Evolutionary conservation across 495 filamentous ascomycete genomes (phyloP).

Genomic region (Podospora pseudopauciseta): DNA sequence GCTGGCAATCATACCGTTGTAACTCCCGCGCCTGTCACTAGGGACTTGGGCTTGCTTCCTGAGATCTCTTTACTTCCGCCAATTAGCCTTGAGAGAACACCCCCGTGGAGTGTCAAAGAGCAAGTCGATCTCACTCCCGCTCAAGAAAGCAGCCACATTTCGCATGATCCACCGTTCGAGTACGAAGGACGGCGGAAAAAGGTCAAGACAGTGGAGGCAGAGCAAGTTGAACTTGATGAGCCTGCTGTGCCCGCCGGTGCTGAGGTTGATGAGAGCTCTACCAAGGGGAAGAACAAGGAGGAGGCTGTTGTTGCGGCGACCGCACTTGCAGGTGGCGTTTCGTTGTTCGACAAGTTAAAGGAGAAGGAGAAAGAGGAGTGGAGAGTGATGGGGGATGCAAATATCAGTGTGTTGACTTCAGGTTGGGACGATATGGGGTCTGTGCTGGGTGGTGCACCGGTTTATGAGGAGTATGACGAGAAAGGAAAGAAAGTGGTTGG

Average conservation of each 20-base stretch:
- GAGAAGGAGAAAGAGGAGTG: conserved; percentile 5
- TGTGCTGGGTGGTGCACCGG: neutral
- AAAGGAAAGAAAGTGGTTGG: conserved; percentile 9
- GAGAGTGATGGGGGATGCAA: neutral
- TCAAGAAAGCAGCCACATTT: conserved; percentile 36
- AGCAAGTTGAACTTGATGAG: conserved; percentile 13
- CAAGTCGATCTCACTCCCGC: conserved; percentile 31
- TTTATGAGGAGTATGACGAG: neutral
- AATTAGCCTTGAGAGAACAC: conserved; percentile 24
- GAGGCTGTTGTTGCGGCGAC: neutral
- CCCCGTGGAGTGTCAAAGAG: conserved; percentile 10
- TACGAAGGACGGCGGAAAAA: conserved; percentile 36
- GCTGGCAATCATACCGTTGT: neutral
- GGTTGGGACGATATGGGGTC: neutral
- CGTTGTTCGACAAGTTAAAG: neutral
- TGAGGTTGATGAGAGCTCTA: neutral
- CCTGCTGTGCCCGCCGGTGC: conserved; percentile 12
- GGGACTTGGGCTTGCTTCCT: conserved; percentile 29
- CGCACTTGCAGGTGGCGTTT: neutral
- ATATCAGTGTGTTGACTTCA: neutral
- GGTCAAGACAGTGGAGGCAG: conserved; percentile 30
- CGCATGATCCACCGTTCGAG: conserved; percentile 41
- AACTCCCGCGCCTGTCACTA: neutral
- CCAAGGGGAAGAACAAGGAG: conserved; percentile 5
- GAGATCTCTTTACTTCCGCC: conserved; percentile 11